These are phyloP conservation scores for Botrytis tulipae DNA, from an alignment of 2,329 filamentous ascomycete genomes.

Conservation along the genomic window DNA sequence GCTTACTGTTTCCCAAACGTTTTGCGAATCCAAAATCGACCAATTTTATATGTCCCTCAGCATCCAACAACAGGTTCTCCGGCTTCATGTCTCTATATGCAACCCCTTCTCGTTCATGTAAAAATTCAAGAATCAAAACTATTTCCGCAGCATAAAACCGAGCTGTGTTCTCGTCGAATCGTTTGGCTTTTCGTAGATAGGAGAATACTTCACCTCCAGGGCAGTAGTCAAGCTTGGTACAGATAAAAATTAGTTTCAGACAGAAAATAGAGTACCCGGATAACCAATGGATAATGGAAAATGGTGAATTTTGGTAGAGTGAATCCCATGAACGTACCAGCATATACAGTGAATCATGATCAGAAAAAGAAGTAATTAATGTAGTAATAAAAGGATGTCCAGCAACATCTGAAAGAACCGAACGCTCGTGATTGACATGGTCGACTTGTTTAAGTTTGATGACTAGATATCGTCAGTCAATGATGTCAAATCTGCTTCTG, in stretches of 20 bases:
- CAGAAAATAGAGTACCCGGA: not conserved
- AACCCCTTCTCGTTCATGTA: slow-evolving; percentile 76
- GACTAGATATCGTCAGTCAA: slow-evolving; percentile 45
- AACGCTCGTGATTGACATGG: slow-evolving; percentile 80
- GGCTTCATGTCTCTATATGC: slow-evolving; percentile 83
- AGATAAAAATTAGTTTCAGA: not conserved
- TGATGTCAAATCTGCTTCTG: not conserved
- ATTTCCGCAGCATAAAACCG: slow-evolving; percentile 85
- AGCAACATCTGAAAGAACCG: slow-evolving; percentile 72
- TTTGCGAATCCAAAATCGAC: slow-evolving; percentile 88
- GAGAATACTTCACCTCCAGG: slow-evolving; percentile 83
- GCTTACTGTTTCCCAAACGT: slow-evolving; percentile 61
- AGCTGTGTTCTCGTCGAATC: slow-evolving; percentile 75
- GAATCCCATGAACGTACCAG: slow-evolving; percentile 47
- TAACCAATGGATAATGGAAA: not conserved
- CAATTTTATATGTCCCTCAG: slow-evolving; percentile 74
- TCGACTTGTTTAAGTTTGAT: slow-evolving; percentile 84
- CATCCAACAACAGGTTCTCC: slow-evolving; percentile 77
- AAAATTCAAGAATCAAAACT: slow-evolving; percentile 74
- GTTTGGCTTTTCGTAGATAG: slow-evolving; percentile 72
- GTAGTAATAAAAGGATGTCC: slow-evolving; percentile 83
- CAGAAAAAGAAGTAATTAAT: slow-evolving; percentile 75
- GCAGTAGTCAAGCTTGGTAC: slow-evolving; percentile 66
- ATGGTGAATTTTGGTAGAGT: slow-evolving; percentile 21
- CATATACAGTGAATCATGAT: slow-evolving; percentile 77